Evolutionary conservation across 306 rosid species (phyloP).

Genomic region (Vigna hirtella): DNA sequence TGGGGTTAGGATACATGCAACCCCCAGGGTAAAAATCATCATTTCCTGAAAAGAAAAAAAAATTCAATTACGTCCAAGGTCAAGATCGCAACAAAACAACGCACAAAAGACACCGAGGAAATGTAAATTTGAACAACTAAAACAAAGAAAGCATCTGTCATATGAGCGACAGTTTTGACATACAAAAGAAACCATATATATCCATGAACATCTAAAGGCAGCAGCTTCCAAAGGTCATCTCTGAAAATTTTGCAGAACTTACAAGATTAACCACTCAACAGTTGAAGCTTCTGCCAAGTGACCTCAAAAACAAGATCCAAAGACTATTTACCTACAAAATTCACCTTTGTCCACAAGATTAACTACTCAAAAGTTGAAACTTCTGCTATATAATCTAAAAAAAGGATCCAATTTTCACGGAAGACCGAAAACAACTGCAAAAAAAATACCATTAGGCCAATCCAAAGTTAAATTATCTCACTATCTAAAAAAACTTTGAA

Average conservation of each 20-base stretch:
- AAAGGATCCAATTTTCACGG: neutral
- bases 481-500: neutral
- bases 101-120: neutral
- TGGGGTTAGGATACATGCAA: slow-evolving; percentile 78
- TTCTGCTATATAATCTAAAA: neutral
- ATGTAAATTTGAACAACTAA: neutral
- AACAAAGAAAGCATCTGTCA: neutral
- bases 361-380: neutral
- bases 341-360: neutral
- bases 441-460: neutral
- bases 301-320: slow-evolving; percentile 2
- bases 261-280: slow-evolving; percentile 3
- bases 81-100: neutral
- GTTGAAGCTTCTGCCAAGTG: neutral
- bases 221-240: slow-evolving; percentile 13
- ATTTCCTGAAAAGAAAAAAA: slow-evolving; percentile 59
- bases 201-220: slow-evolving; percentile 23
- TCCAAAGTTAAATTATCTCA: slow-evolving; percentile 7
- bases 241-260: slow-evolving; percentile 31
- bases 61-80: slow-evolving; percentile 37
- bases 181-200: slow-evolving; percentile 28
- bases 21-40: slow-evolving; percentile 84
- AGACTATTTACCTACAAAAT: slow-evolving; percentile 10
- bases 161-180: slow-evolving; percentile 3
- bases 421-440: neutral